Conservation (phyloP, 805 yeast genomes). For the Metschnikowia kunwiensis region DNA sequence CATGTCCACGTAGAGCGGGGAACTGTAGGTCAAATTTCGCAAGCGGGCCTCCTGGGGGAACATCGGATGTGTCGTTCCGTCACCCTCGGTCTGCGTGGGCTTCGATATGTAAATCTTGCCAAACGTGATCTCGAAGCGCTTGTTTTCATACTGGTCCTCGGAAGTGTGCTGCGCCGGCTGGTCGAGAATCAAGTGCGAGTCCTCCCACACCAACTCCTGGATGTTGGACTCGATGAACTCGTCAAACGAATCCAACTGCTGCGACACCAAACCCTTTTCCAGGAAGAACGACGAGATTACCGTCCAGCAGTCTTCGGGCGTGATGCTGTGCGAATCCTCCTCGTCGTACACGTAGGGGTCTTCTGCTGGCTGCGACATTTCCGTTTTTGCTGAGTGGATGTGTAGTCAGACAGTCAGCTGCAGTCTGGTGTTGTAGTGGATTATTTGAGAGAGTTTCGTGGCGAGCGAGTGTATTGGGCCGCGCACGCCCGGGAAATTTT, state of each 20-base stretch:
- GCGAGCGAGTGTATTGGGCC: background rate
- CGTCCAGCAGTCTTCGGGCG: constrained; percentile 99
- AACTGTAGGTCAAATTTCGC: constrained; percentile 92
- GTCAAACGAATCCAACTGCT: constrained; percentile 96
- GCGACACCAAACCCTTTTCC: constrained; percentile 95
- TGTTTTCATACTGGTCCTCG: constrained; percentile 83
- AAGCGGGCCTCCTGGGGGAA: constrained; percentile 98
- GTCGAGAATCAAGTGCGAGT: constrained; percentile 87
- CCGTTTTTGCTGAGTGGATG: background rate
- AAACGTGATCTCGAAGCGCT: constrained; percentile 93
- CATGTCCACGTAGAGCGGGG: constrained; percentile 95
- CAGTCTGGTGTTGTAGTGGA: too few relatives aligned
- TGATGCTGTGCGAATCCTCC: constrained; percentile 60
- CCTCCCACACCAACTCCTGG: constrained; percentile 96
- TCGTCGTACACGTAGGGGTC: constrained; percentile 71
- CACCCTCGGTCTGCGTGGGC: constrained; percentile 98
- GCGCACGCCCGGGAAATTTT: constrained; percentile 15
- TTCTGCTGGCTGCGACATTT: constrained; percentile 24
- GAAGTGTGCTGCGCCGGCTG: constrained; percentile 98
- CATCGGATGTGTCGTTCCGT: constrained; percentile 98
- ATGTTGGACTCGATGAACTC: constrained; percentile 95
- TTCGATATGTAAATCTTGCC: constrained; percentile 95
- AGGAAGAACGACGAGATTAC: constrained; percentile 94
- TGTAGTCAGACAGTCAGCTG: too few relatives aligned
- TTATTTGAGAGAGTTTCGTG: too few relatives aligned